These are phyloP conservation scores for Penicillium sp. DNA, from an alignment of 2,329 filamentous ascomycete species.

Conservation along the genomic window DNA sequence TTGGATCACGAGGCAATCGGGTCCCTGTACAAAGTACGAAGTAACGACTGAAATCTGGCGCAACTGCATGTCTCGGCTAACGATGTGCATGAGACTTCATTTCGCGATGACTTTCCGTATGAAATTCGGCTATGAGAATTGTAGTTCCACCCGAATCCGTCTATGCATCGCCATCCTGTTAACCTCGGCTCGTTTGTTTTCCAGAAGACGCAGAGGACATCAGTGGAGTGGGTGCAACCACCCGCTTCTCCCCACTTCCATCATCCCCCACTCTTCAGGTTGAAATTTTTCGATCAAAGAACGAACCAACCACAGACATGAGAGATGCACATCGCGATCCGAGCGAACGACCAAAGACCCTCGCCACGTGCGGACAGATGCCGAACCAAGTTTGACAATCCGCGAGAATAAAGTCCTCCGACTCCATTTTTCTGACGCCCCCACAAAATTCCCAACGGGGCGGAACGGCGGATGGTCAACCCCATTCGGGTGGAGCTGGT, in stretches of 20 bases:
- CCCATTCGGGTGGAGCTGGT: constrained; percentile 9
- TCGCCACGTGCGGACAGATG: constrained; percentile 12
- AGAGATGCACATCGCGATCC: constrained; percentile 1
- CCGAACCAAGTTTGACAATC: constrained; percentile 6
- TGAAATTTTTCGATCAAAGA: too few species aligned
- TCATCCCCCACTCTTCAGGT: too few species aligned
- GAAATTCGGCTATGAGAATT: neutral
- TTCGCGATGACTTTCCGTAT: too few species aligned
- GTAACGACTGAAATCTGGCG: too few species aligned
- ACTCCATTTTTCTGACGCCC: constrained; percentile 6
- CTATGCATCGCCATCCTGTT: constrained; percentile 2
- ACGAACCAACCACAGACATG: neutral
- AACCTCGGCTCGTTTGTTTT: constrained; percentile 15
- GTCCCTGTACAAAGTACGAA: too few species aligned
- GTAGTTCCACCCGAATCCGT: constrained; percentile 2
- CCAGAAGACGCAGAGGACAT: constrained; percentile 18
- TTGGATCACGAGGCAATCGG: too few species aligned
- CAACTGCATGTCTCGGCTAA: neutral
- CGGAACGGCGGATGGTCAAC: constrained; percentile 16
- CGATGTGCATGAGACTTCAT: neutral
- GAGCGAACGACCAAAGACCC: constrained; percentile 1
- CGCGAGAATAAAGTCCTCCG: constrained; percentile 5
- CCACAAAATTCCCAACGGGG: constrained; percentile 22
- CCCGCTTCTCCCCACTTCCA: constrained; percentile 8
- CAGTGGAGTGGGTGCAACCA: constrained; percentile 10